Evolutionary conservation across 768 basidiomycete genomes (phyloP).

Genomic region (Collybiopsis confluens): DNA sequence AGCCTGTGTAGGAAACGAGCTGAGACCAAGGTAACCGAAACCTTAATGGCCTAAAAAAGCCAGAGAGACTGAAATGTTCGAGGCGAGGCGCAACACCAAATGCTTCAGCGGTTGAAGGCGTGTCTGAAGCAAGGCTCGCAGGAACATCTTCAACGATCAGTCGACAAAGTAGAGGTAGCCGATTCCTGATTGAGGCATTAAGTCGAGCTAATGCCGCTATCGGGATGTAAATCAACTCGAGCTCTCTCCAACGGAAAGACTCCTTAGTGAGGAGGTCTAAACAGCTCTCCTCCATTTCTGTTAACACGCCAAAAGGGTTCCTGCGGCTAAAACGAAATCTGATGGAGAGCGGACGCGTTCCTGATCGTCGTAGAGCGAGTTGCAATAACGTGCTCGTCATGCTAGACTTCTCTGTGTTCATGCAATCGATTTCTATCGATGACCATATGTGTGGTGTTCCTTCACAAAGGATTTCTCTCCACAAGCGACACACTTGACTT

Average conservation of each 20-base stretch:
- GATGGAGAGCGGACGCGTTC: neutral
- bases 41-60: neutral
- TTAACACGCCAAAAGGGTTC: neutral
- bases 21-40: constrained; percentile 2
- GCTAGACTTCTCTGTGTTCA: neutral
- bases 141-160: neutral
- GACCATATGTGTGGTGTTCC: constrained; percentile 1
- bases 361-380: constrained; percentile 1
- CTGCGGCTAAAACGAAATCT: neutral
- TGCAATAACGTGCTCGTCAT: neutral
- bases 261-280: neutral
- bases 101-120: constrained; percentile 1
- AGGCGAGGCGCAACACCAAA: neutral
- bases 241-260: constrained; percentile 3
- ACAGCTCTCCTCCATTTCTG: neutral
- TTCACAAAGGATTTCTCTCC: neutral
- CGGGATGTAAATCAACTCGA: neutral
- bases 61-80: neutral
- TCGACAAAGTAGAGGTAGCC: neutral
- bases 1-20: neutral
- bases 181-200: neutral
- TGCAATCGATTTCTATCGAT: constrained; percentile 1
- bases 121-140: neutral
- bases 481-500: neutral
- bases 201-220: neutral